Base-by-base conservation (phyloP, 305 asterid species). In the Plantago rigida region DNA sequence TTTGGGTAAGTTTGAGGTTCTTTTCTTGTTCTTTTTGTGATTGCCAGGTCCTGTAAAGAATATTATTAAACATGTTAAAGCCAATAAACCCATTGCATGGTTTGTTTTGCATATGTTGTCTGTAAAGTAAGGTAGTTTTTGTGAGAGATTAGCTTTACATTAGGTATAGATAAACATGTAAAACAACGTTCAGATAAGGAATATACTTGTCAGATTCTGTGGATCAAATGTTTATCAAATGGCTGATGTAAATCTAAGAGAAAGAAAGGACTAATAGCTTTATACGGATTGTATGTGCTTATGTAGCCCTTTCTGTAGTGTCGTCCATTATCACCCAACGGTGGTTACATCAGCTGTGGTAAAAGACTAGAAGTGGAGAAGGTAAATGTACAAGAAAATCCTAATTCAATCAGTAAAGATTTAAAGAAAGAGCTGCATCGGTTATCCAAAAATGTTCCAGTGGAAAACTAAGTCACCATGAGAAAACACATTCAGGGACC, bases 361-460 rank as follows among this genome's bases (percentile, higher is more conserved):
- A 12, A 39, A 15, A 39, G 49, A 53, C 60, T 51, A 54, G 48
- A 29, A 46, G 11, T 26, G 39, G 22, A 62, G 56, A 67, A 47
- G 44, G 64, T 49, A 60, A 49, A 66, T 66, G 60, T 69, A 69
- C 68, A 63, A 62, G 72, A 66, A 55, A 49, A 59, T 60, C 63
- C 61, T 67, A 54, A 70, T 9, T 65, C 39, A 5, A 31, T 31
- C 39, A 31, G 39, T 31, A 28, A 53, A 11, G 10, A 14, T 5
- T 12, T 34, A 53, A 9, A 4, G 59, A 28, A 29, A 13, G 36
- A 53, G 59, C 36, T 53, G 44, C 44, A 1, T 36, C 2, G 44
- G 44, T 6, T 36, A 5, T 5, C 10, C 44, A 6, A 0, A 5
- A 36, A 4, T 6, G 44, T 8, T 36, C 9, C 44, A 36, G 44